These are phyloP conservation scores for Magnolia officinalis DNA, from an alignment of 164 flowering plant genomes.

Conservation along the genomic window DNA sequence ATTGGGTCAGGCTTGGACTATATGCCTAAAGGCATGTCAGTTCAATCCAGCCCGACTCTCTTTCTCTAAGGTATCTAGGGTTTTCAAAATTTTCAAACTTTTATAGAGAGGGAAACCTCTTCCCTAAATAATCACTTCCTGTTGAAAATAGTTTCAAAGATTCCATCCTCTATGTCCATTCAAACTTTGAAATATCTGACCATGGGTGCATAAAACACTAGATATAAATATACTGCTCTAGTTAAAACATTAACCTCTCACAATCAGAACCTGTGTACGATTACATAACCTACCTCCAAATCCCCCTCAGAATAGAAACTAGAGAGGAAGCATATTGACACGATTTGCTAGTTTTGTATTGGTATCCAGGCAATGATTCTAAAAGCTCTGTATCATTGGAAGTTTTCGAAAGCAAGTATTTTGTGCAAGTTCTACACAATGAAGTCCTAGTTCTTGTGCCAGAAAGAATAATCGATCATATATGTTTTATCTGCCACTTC, in stretches of 20 bases:
- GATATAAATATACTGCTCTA: neutral
- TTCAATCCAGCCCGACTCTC: no score
- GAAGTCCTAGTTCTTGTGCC: conserved; percentile 76
- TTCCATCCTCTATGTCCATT: conserved; percentile 57
- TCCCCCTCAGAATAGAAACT: conserved; percentile 76
- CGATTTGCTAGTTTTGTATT: conserved; percentile 86
- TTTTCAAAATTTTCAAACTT: no score
- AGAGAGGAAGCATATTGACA: conserved; percentile 76
- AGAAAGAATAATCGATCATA: conserved; percentile 33
- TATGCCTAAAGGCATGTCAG: no score
- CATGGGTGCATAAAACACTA: neutral
- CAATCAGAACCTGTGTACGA: neutral
- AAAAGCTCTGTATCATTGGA: neutral
- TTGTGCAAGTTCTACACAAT: conserved; percentile 83
- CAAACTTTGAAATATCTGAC: conserved; percentile 39
- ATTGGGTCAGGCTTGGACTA: no score
- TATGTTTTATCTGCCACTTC: conserved; percentile 1
- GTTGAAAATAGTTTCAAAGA: conserved; percentile 63
- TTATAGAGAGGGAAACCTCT: no score
- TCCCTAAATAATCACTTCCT: no score
- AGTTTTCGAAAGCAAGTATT: conserved; percentile 51
- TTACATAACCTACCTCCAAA: conserved; percentile 45
- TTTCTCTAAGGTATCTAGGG: no score
- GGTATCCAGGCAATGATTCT: conserved; percentile 48
- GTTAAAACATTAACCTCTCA: no score